Evolutionary conservation across 1,284 basidiomycete species (phyloP).

Genomic region (Cutaneotrichosporon sp.): DNA sequence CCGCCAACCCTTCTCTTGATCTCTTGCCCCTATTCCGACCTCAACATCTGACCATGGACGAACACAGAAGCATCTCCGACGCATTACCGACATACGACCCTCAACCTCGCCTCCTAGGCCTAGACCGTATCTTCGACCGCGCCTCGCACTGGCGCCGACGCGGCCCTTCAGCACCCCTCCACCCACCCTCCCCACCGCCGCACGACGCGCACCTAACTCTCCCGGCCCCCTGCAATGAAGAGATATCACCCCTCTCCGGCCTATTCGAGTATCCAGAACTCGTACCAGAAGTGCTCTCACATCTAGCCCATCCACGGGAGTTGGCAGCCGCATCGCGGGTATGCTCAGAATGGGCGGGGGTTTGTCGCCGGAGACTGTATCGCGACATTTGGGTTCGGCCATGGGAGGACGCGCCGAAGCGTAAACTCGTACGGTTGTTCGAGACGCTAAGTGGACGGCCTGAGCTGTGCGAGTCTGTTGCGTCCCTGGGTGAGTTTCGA

Average conservation of each 20-base stretch:
- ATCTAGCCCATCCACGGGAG: constrained; percentile 41
- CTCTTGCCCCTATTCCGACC: not conserved
- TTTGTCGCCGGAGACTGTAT: constrained; percentile 42
- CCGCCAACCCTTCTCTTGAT: not conserved
- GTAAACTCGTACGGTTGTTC: constrained; percentile 43
- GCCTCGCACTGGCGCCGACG: constrained; percentile 24
- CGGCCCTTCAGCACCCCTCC: constrained; percentile 17
- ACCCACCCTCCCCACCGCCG: constrained; percentile 34
- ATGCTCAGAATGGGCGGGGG: constrained; percentile 32
- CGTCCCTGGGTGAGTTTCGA: constrained; percentile 36
- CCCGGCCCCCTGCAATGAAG: constrained; percentile 22
- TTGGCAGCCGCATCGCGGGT: constrained; percentile 39
- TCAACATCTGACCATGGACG: not conserved
- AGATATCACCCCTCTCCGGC: constrained; percentile 31
- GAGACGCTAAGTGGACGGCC: constrained; percentile 34
- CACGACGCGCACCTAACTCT: constrained; percentile 29
- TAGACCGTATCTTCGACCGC: constrained; percentile 45
- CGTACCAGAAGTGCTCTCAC: constrained; percentile 37
- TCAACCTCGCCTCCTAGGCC: constrained; percentile 30
- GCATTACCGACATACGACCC: constrained; percentile 16
- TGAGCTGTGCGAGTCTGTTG: constrained; percentile 39
- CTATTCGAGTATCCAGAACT: constrained; percentile 44
- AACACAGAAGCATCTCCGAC: not conserved
- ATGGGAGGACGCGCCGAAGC: constrained; percentile 43
- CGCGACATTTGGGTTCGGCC: constrained; percentile 49